phyloP scores from a whole-genome alignment of 495 filamentous ascomycete genomes.

The Hypoxylon lienhwacheense region DNA sequence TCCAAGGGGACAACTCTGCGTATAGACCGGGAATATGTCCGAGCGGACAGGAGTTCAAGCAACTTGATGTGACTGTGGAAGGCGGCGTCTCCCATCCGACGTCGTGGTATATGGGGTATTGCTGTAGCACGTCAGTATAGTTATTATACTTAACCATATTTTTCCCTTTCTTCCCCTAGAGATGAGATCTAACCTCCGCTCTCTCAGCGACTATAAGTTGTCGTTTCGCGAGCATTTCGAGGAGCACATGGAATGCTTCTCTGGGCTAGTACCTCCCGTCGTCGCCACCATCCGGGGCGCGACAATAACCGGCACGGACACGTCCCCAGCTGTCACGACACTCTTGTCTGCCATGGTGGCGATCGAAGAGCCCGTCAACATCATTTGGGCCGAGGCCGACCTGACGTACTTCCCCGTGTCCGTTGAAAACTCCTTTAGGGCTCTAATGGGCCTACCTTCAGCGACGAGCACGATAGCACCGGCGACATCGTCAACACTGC shows the following conservation, averaged over 20 bases:
- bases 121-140: constrained; percentile 14
- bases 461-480: neutral
- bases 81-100: neutral
- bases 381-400: constrained; percentile 6
- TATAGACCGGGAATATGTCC: constrained; percentile 11
- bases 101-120: constrained; percentile 1
- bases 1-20: neutral
- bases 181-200: neutral
- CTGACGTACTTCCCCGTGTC: constrained; percentile 5
- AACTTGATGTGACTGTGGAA: constrained; percentile 2
- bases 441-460: constrained; percentile 5
- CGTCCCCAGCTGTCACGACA: neutral
- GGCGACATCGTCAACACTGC: neutral
- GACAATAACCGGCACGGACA: neutral
- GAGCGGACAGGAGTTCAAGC: constrained; percentile 10
- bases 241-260: neutral
- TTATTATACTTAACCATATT: neutral
- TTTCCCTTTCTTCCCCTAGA: too few species aligned
- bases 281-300: neutral
- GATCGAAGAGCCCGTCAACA: constrained; percentile 6
- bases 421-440: constrained; percentile 8
- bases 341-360: neutral
- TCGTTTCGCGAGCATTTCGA: neutral
- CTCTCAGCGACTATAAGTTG: constrained; percentile 1
- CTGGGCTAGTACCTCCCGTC: constrained; percentile 3